Base-by-base conservation (phyloP, 331 rosid species). In the Stylosanthes scabra region DNA sequence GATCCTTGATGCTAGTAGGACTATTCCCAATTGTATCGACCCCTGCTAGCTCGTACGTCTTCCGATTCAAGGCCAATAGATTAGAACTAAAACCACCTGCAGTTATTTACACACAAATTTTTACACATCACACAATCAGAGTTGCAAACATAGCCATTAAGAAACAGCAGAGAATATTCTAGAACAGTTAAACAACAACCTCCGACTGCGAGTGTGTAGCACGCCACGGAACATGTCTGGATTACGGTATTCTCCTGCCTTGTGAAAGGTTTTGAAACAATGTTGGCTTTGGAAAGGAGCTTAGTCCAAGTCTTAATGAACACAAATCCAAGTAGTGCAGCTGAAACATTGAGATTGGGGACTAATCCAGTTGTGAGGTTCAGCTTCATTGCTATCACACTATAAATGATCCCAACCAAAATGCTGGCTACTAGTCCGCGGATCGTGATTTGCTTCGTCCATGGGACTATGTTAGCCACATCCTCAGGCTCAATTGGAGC, bases 41-140 rank as follows among this genome's bases (percentile, higher is more conserved):
- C 55, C 99, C 99, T 31, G 92, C 99, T 87, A 84, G 97, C 81
- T 85, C 92, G 70, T 95, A 95, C 0, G 91, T 92, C 86, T 51
- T 90, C 50, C 79, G 77, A 78, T 86, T 92, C 85, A 95, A 82
- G 5, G 91, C 98, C 89, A 95, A 76, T 4, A 95, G 86, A n/a
- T 87, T 92, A 8, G 99, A 95, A 39, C 99, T 98, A 81, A 95
- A 95, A 60, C 99, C 99, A 74, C 99, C 99, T 95, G 82, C 75
- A 88, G 34, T 59, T 31, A 31, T 27, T 59, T 31, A 31, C 1
- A 57, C 74, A 79, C 75, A 71, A 46, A 31, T 31, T 31, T 31
- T 3, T 31, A 31, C 37, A 31, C 9, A 25, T 68, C 67, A 81
- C 51, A 40, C 29, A 64, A 45, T 10, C 9, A 34, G 57, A 34